Conservation (phyloP, 768 basidiomycete species). For the Lentinula detonsa region DNA sequence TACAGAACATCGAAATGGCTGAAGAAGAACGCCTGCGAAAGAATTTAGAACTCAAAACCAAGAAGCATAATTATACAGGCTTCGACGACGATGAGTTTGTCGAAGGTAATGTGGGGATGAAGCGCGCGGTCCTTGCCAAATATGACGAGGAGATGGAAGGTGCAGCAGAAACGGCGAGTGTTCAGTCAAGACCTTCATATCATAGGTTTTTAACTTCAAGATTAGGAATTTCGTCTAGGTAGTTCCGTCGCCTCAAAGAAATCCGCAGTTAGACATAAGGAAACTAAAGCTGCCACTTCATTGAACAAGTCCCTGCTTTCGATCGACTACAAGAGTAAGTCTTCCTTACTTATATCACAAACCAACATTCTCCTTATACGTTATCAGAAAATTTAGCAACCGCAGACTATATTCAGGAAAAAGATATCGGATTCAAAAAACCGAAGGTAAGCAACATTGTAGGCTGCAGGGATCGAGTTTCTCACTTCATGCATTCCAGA, state of each 20-base stretch:
- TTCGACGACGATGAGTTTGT: constrained; percentile 95
- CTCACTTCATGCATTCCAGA: constrained; percentile 35
- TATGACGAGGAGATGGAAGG: constrained; percentile 91
- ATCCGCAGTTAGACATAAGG: constrained; percentile 34
- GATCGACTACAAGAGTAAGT: constrained; percentile 88
- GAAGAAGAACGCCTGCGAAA: constrained; percentile 80
- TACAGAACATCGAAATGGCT: constrained; percentile 93
- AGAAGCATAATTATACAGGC: constrained; percentile 86
- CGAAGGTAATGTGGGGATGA: constrained; percentile 70
- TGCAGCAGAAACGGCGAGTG: constrained; percentile 55
- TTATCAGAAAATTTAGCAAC: constrained; percentile 74
- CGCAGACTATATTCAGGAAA: constrained; percentile 87
- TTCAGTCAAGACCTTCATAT: constrained; percentile 5
- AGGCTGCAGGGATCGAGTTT: neutral
- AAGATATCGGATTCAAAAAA: constrained; percentile 94
- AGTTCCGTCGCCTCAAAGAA: constrained; percentile 40
- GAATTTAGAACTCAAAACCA: constrained; percentile 79
- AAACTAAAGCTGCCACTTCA: constrained; percentile 47
- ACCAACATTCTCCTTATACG: constrained; percentile 11
- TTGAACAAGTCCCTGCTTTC: constrained; percentile 79
- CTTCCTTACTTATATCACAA: neutral
- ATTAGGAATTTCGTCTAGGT: constrained; percentile 87
- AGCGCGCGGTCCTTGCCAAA: constrained; percentile 79
- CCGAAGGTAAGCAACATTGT: constrained; percentile 52
- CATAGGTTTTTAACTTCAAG: neutral